Evolutionary conservation across 148 eudicot species (phyloP).

Genomic region (Fagopyrum esculentum): DNA sequence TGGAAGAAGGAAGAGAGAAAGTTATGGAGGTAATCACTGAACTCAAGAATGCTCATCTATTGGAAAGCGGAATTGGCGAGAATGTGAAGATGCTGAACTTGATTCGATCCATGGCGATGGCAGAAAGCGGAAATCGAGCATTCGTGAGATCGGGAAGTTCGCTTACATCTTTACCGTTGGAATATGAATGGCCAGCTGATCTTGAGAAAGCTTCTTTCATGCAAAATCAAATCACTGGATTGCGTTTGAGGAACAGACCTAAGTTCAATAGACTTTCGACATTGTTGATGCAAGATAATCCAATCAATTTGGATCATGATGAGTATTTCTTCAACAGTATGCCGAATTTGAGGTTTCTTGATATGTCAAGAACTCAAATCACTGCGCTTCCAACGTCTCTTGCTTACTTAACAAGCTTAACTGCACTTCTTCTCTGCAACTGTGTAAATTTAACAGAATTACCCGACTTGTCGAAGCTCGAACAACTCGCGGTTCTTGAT

Average conservation of each 20-base stretch:
- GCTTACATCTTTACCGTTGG: constrained; percentile 16
- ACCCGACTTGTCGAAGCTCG: constrained; percentile 22
- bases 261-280: constrained; percentile 19
- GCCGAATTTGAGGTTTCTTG: constrained; percentile 21
- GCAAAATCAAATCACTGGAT: constrained; percentile 18
- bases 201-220: constrained; percentile 28
- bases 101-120: constrained; percentile 18
- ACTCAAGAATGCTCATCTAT: constrained; percentile 26
- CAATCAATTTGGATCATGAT: constrained; percentile 10
- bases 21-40: constrained; percentile 22
- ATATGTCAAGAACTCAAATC: constrained; percentile 22
- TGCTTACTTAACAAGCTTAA: constrained; percentile 18
- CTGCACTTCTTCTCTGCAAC: constrained; percentile 23
- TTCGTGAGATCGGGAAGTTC: constrained; percentile 14
- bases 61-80: constrained; percentile 15
- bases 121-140: not conserved
- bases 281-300: constrained; percentile 24
- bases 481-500: constrained; percentile 18
- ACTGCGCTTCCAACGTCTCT: constrained; percentile 26
- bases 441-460: constrained; percentile 20
- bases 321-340: constrained; percentile 24
- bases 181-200: constrained; percentile 21
- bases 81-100: constrained; percentile 23
- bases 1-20: constrained; percentile 13
- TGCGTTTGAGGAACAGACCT: constrained; percentile 15